Base-by-base conservation (phyloP, 1,139 yeast species). In the Taiozyma onychis region DNA sequence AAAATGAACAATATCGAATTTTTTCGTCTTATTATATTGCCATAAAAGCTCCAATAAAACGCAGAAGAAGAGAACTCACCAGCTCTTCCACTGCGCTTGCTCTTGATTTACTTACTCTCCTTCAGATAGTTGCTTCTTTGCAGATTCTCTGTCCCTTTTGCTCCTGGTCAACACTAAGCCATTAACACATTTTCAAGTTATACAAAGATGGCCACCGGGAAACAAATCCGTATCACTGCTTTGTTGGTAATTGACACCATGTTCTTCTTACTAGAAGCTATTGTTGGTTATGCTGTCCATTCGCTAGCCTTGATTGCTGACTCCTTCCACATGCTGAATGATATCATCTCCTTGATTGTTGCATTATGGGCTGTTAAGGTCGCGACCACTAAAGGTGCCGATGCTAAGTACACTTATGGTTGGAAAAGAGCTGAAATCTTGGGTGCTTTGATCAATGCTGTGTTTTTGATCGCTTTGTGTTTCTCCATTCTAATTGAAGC, bases 341-440 rank as follows among this genome's bases (percentile, higher is more conserved):
- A 93, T 70, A 88, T 93, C 52, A 83, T 93, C 52, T 89, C 98
- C 1, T 74, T 93, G 45, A 60, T 91, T 26, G 93, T 93, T 50
- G 99, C 99, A 0, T 74, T 91, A 39, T 93, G 98, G 98, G 99
- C 99, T 0, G 98, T 93, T 27, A 79, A 80, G 56, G 96, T 90
- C 26, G 90, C 97, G 52, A 86, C 86, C 63, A 83, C 80, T 47
- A 79, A 84, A 63, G 83, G 86, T 22, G 95, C 96, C 1, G 95
- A 89, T 66, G 87, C 93, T 5, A 82, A 81, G 54, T 91, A 88
- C 69, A 91, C 97, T 5, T 91, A 91, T 63, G 98, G 97, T 13
- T 88, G 97, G 96, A 95, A 88, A 70, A 77, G 97, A 63, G 98
- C 97, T 7, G 98, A 88, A 70, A 91, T 90, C 56, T 77, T 89